Evolutionary conservation across 495 filamentous ascomycete species (phyloP).

Genomic region (Neurospora sp.): DNA sequence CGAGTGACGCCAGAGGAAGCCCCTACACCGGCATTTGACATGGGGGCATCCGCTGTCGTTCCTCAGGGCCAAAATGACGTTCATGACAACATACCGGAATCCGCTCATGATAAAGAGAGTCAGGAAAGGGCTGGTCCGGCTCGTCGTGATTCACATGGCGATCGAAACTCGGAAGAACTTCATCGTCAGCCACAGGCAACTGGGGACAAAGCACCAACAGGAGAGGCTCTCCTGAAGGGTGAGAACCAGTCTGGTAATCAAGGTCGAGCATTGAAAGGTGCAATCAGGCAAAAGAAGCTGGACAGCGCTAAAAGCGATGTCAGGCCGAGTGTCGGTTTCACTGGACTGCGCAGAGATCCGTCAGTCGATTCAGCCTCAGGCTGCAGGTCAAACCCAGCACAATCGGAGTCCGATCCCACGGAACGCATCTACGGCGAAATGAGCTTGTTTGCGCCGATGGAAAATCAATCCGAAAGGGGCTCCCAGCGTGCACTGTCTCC

Average conservation of each 20-base stretch:
- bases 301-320: slow-evolving; percentile 17
- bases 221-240: background rate
- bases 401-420: slow-evolving; percentile 44
- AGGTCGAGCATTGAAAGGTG: background rate
- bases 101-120: background rate
- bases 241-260: background rate
- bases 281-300: slow-evolving; percentile 5
- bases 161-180: slow-evolving; percentile 9
- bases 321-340: slow-evolving; percentile 32
- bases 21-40: background rate
- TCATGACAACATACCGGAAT: background rate
- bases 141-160: background rate
- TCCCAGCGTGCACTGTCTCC: slow-evolving; percentile 41
- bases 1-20: background rate
- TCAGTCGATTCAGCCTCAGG: slow-evolving; percentile 29
- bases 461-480: slow-evolving; percentile 43
- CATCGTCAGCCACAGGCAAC: slow-evolving; percentile 1
- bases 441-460: slow-evolving; percentile 42
- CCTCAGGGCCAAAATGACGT: background rate
- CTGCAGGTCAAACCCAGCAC: slow-evolving; percentile 28
- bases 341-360: slow-evolving; percentile 20
- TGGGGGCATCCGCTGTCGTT: background rate
- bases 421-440: slow-evolving; percentile 46
- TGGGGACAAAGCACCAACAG: background rate
- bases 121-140: background rate